phyloP scores from a whole-genome alignment of 768 basidiomycete species.

The Dacryopinax spathularia region DNA sequence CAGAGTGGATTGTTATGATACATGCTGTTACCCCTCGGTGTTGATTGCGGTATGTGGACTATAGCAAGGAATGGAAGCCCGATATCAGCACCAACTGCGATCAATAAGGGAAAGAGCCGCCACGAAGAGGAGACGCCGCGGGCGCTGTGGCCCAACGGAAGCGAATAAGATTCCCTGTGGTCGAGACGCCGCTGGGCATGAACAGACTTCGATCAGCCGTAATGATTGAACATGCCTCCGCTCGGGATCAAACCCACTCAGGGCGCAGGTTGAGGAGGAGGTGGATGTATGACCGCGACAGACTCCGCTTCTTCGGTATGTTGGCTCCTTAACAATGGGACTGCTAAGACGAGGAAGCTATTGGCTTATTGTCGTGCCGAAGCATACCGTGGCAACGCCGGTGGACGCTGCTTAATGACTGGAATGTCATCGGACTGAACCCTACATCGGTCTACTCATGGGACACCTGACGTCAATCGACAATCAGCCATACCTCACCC shows the following conservation, averaged over 20 bases:
- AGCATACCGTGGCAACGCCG: slow-evolving; percentile 2
- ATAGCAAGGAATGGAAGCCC: neutral
- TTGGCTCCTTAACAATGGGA: neutral
- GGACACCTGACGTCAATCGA: neutral
- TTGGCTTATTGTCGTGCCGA: neutral
- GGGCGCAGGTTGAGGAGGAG: too few relatives aligned
- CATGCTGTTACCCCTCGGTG: neutral
- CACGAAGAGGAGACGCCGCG: too few relatives aligned
- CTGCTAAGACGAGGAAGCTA: neutral
- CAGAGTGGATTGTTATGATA: neutral
- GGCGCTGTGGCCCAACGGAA: neutral
- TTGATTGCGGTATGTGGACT: neutral
- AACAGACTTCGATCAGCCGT: neutral
- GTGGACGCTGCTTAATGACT: neutral
- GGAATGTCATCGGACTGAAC: neutral
- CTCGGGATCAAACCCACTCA: neutral
- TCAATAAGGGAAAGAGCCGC: neutral
- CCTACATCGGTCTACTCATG: neutral
- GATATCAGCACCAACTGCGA: neutral
- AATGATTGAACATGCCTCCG: neutral
- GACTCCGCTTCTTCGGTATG: neutral
- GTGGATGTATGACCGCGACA: neutral
- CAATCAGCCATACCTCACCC: neutral
- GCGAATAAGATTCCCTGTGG: neutral
- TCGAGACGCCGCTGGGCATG: neutral